Conservation (phyloP, 805 yeast genomes). For the Candida arabinofermentans region DNA sequence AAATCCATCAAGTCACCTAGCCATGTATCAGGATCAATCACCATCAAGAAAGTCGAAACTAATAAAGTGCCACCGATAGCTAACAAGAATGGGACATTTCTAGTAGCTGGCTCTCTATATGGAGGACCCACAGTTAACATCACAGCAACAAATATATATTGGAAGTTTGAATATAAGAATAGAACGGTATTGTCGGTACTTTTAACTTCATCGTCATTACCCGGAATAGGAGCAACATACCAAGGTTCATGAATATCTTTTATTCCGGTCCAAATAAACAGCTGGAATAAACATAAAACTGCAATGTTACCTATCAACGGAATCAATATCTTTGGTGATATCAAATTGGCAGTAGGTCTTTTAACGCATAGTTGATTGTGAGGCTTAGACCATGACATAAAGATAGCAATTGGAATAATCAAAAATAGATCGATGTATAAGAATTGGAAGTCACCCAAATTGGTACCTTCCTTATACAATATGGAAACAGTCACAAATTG, state of each 20-base stretch:
- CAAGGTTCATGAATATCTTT: slow-evolving; percentile 49
- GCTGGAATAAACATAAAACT: slow-evolving; percentile 60
- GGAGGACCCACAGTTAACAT: slow-evolving; percentile 93
- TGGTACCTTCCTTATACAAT: slow-evolving; percentile 82
- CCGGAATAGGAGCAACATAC: slow-evolving; percentile 80
- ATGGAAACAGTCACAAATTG: slow-evolving; percentile 88
- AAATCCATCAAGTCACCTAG: slow-evolving; percentile 74
- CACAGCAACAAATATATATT: slow-evolving; percentile 79
- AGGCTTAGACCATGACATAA: slow-evolving; percentile 97
- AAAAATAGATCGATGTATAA: slow-evolving; percentile 87
- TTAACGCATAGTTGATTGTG: slow-evolving; percentile 54
- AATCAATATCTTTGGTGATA: slow-evolving; percentile 79
- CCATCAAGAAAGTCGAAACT: slow-evolving; percentile 53
- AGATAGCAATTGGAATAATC: slow-evolving; percentile 91
- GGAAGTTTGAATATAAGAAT: slow-evolving; percentile 79
- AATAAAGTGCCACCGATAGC: slow-evolving; percentile 51
- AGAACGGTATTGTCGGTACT: slow-evolving; percentile 87
- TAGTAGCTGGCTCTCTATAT: slow-evolving; percentile 69
- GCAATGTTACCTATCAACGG: slow-evolving; percentile 80
- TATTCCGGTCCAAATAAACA: slow-evolving; percentile 59
- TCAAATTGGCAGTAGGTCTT: slow-evolving; percentile 91
- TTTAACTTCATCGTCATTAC: slow-evolving; percentile 75
- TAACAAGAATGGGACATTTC: slow-evolving; percentile 66
- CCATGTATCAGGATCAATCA: slow-evolving; percentile 44
- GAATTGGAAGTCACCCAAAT: slow-evolving; percentile 95